Evolutionary conservation across 805 yeast genomes (phyloP).

Genomic region (Ogataea haglerorum): DNA sequence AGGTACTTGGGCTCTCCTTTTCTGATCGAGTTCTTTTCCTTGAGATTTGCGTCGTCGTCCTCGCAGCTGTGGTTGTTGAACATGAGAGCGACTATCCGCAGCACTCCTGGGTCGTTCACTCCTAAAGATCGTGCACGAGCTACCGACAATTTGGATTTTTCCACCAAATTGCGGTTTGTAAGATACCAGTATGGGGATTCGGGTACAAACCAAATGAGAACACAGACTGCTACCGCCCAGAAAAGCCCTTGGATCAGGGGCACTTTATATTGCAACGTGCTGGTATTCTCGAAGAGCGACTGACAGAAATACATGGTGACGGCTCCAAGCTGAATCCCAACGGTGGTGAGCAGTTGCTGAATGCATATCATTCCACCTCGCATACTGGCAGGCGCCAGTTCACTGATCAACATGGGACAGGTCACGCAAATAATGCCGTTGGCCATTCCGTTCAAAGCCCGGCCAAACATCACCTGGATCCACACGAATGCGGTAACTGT

Average conservation of each 20-base stretch:
- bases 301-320: constrained; percentile 22
- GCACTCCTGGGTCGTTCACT: constrained; percentile 21
- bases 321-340: constrained; percentile 34
- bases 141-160: constrained; percentile 20
- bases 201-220: constrained; percentile 30
- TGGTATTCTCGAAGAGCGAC: neutral
- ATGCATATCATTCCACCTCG: constrained; percentile 33
- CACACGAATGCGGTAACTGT: constrained; percentile 20
- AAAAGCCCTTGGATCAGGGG: constrained; percentile 24
- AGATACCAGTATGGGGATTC: constrained; percentile 35
- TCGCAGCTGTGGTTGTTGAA: constrained; percentile 17
- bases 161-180: constrained; percentile 8
- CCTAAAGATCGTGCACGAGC: constrained; percentile 21
- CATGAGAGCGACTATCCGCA: constrained; percentile 19
- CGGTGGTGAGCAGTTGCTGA: constrained; percentile 33
- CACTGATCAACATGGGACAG: constrained; percentile 37
- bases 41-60: constrained; percentile 3
- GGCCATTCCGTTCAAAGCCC: constrained; percentile 31
- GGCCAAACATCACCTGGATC: constrained; percentile 27
- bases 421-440: constrained; percentile 32
- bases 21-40: constrained; percentile 15
- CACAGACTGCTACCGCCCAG: constrained; percentile 12
- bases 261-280: constrained; percentile 22
- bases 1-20: constrained; percentile 32
- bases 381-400: constrained; percentile 29